Evolutionary conservation across 106 monocot species (phyloP), one percentile per base, ranked within the genome.

Genomic region (Iris macrosiphon): DNA sequence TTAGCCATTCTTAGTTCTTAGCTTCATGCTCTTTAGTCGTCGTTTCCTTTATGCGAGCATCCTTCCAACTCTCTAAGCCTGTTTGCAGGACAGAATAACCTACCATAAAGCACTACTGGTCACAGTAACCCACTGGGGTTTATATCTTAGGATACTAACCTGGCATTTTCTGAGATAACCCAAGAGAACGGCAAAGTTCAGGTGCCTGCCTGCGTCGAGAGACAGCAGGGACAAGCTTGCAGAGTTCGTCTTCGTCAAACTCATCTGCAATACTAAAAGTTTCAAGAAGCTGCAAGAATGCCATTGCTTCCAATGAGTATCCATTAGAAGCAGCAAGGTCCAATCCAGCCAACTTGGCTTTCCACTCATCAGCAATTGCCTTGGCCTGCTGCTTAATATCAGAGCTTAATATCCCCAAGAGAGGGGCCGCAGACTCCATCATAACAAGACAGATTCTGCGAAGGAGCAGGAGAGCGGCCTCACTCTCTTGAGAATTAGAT

Each of bases 351-450:
- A 81, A 63, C 48, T 74, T 87, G 22, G 57, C 45, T 59, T 77
- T 81, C 86, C 86, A 87, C 49, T 77, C 70, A 52, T 80, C 70
- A 52, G 81, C 81, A 62, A 87, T 77, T 64, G 66, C 73, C 66
- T 71, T 77, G 40, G 77, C 86, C 58, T 57, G 69, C 71, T 80
- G 61, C 63, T 71, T 81, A 60, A 64, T 70, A 45, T 87, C 81
- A 64, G 72, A 71, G 71, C 67, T 87, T 55, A 69, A 40, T 47
- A 30, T 45, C 43, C 42, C 55, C 17, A 79, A 68, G 3, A 68
- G 34, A 43, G 67, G 54, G 40, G 77, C 54, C 7, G 57, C 59
- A 70, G 73, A 70, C 78, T 87, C 86, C 77, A 87, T 73, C 60
- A 87, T 43, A 34, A 71, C n/a, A 35, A 81, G 67, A 74, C 88